A percentile compares a stretch with the other conserved stretches of the same genome.
Conservation (phyloP, 176 grass and related monocot genomes). For the Carex cristatella region DNA sequence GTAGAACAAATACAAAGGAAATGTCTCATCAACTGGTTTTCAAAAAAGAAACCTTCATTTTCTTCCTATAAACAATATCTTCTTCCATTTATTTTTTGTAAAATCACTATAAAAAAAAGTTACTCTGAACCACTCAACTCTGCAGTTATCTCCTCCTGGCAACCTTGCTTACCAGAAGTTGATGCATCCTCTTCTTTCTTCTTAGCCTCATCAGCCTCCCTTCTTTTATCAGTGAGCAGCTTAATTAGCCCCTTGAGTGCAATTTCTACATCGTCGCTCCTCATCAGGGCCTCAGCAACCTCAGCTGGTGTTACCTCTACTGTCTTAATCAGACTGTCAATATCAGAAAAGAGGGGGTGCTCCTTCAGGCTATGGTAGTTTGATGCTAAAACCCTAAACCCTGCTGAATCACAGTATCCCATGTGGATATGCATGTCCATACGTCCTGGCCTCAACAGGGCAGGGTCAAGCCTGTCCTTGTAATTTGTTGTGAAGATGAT, state of each 20-base stretch:
- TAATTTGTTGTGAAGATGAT: slow-evolving; percentile 90
- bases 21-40: background rate
- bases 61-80: background rate
- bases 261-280: slow-evolving; percentile 33
- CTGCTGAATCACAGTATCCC: slow-evolving; percentile 60
- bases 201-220: slow-evolving; percentile 24
- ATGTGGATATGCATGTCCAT: slow-evolving; percentile 94
- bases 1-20: background rate
- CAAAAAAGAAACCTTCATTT: background rate
- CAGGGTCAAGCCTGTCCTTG: slow-evolving; percentile 72
- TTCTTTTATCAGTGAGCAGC: slow-evolving; percentile 42
- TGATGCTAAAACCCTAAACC: slow-evolving; percentile 51
- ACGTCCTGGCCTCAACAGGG: slow-evolving; percentile 70
- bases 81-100: background rate
- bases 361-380: slow-evolving; percentile 62
- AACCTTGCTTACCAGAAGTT: slow-evolving; percentile 19
- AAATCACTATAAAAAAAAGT: background rate
- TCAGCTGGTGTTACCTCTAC: slow-evolving; percentile 65
- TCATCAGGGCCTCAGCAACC: slow-evolving; percentile 65
- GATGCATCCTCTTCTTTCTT: slow-evolving; percentile 8
- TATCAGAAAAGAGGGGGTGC: slow-evolving; percentile 43
- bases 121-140: slow-evolving; percentile 3
- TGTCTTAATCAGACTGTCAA: slow-evolving; percentile 32
- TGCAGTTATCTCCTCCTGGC: background rate
- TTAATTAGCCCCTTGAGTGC: slow-evolving; percentile 39